A percentile compares a stretch with the other conserved stretches of the same genome.
Conservation (phyloP, 352 stramenopile genomes). For the Pythium utonaiense region DNA sequence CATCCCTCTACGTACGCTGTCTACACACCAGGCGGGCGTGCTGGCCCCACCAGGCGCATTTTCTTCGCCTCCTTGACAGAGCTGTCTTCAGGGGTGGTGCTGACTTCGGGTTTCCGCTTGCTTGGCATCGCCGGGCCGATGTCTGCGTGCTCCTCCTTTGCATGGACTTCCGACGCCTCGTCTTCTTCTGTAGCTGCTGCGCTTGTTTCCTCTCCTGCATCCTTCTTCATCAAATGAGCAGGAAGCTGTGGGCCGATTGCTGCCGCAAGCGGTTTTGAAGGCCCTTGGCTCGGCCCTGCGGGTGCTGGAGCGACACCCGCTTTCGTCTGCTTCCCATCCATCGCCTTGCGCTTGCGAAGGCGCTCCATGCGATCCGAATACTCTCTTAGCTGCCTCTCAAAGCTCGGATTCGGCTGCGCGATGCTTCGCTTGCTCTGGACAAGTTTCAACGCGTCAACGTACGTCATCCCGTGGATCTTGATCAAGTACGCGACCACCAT, state of each 20-base stretch:
- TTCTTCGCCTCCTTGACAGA: background rate
- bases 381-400: slow-evolving; percentile 54
- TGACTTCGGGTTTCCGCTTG: background rate
- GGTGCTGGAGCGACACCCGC: background rate
- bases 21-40: background rate
- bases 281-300: background rate
- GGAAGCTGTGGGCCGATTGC: slow-evolving; percentile 63
- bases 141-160: background rate
- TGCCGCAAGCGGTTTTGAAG: background rate
- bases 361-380: slow-evolving; percentile 49
- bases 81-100: background rate
- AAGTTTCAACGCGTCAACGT: slow-evolving; percentile 60
- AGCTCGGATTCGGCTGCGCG: slow-evolving; percentile 72
- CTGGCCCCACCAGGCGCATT: background rate
- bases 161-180: too few relatives aligned
- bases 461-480: slow-evolving; percentile 65
- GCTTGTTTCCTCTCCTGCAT: background rate
- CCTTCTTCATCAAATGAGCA: slow-evolving; percentile 28
- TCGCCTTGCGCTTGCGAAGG: slow-evolving; percentile 9
- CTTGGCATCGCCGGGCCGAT: background rate
- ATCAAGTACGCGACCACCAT: slow-evolving; percentile 91
- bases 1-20: background rate
- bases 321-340: background rate
- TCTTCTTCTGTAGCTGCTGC: too few relatives aligned
- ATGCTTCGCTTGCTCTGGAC: slow-evolving; percentile 50